Evolutionary conservation across 1,284 basidiomycete species (phyloP), one percentile per base, ranked within the genome.

Genomic region (Malassezia slooffiae): DNA sequence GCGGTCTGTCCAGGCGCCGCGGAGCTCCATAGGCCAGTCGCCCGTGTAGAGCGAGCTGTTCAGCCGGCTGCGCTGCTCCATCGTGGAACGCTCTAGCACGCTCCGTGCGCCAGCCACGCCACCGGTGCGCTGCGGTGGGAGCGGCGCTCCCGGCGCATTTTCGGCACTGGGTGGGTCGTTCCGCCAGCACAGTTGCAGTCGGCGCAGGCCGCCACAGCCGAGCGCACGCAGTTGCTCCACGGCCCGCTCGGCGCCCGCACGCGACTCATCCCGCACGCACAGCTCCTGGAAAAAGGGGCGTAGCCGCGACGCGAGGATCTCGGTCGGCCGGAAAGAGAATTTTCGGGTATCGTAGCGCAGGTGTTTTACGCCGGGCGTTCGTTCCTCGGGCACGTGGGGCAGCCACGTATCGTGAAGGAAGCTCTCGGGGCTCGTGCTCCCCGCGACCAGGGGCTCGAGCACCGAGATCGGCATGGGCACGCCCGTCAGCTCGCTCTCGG

Each of bases 281-380:
- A 57, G 24, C 28, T 58, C 44, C 30, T 57, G 50, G 19, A 60
- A 54, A 29, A 57, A 60, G 1, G 45, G 43, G 8, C 26, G 46
- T 6, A 62, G 45, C 1, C 54, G 52, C 23, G 50, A 51, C 3
- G 58, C 56, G 3, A 54, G 46, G 41, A 58, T 56, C 30, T 60
- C 60, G 35, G 52, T 50, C 0, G 60, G 58, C 8, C 54, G 46
- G n/a, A 60, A 53, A 4, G 60, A 47, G 38, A 62, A 60, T 23
- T 57, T 58, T 33, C 54, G 54, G 2, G 60, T 62, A 21, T 62
- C 60, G 41, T 57, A 62, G 8, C 60, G 54, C 12, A 62, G 35
- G 15, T 53, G 38, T 1, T 44, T 52, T 13, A 53, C 33, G 17
- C 58, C 54, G 9, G 46, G 55, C 15, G 24, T 36, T n/a, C n/a